Conservation (phyloP, 2,329 filamentous ascomycete genomes). For the Pseudofabraea citricarpa region DNA sequence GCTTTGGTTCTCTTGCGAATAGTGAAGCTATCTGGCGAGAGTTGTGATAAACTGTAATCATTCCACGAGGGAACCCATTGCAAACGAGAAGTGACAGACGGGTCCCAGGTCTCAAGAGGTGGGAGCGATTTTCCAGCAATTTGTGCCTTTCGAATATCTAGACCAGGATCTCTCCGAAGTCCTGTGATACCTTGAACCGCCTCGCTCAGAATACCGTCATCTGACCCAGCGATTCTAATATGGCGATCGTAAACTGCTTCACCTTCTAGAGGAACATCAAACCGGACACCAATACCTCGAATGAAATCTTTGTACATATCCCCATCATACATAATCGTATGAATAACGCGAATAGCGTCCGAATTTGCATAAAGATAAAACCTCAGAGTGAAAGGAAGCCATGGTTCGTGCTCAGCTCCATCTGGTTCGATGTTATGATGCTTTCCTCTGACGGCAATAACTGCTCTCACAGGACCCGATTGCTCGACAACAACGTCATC, state of each 20-base stretch:
- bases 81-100: constrained; percentile 38
- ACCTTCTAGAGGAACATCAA: constrained; percentile 47
- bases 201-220: constrained; percentile 51
- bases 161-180: constrained; percentile 48
- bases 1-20: constrained; percentile 55
- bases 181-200: constrained; percentile 57
- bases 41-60: constrained; percentile 51
- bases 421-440: constrained; percentile 18
- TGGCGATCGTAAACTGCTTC: constrained; percentile 55
- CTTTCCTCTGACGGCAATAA: constrained; percentile 36
- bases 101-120: constrained; percentile 40
- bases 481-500: constrained; percentile 44
- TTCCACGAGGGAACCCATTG: constrained; percentile 55
- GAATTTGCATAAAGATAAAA: constrained; percentile 57
- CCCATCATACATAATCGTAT: constrained; percentile 52
- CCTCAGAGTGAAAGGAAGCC: constrained; percentile 49
- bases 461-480: constrained; percentile 34
- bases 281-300: constrained; percentile 47
- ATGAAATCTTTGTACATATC: constrained; percentile 45
- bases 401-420: constrained; percentile 30
- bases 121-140: constrained; percentile 41
- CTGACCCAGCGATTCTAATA: constrained; percentile 48
- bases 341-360: constrained; percentile 47
- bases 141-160: constrained; percentile 43
- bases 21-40: constrained; percentile 56